Evolutionary conservation across 805 yeast species (phyloP).

Genomic region (Scheffersomyces coipomensis): DNA sequence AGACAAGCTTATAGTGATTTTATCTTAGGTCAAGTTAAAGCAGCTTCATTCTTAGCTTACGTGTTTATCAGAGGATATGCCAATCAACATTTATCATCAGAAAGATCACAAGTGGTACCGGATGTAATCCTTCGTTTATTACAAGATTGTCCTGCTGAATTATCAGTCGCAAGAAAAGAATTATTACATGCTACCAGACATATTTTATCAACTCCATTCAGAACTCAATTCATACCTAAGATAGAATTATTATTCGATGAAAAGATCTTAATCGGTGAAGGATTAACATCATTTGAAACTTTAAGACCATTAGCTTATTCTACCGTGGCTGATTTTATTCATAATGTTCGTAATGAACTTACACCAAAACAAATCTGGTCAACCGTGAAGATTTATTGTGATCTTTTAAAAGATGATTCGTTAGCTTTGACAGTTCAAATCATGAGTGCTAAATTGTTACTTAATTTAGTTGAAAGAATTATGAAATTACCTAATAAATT

Average conservation of each 20-base stretch:
- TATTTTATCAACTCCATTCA: slow-evolving; percentile 85
- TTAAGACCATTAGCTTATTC: slow-evolving; percentile 91
- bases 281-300: slow-evolving; percentile 86
- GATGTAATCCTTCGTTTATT: slow-evolving; percentile 80
- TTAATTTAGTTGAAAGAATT: slow-evolving; percentile 87
- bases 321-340: slow-evolving; percentile 93
- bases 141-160: slow-evolving; percentile 94
- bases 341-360: slow-evolving; percentile 82
- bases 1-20: slow-evolving; percentile 84
- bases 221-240: slow-evolving; percentile 79
- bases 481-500: slow-evolving; percentile 76
- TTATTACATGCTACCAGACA: slow-evolving; percentile 91
- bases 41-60: slow-evolving; percentile 92
- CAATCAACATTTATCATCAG: slow-evolving; percentile 48
- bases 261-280: slow-evolving; percentile 84
- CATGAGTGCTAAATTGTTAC: slow-evolving; percentile 88
- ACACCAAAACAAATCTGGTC: slow-evolving; percentile 82
- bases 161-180: slow-evolving; percentile 89
- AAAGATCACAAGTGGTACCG: slow-evolving; percentile 63
- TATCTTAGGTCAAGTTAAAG: slow-evolving; percentile 89
- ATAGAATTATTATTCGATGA: slow-evolving; percentile 85
- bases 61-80: slow-evolving; percentile 85
- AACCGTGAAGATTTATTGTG: slow-evolving; percentile 80
- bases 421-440: slow-evolving; percentile 89
- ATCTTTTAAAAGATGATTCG: slow-evolving; percentile 74